A percentile compares a stretch with the other conserved stretches of the same genome.
These are phyloP conservation scores for Phylloporus scabripes DNA, from an alignment of 768 basidiomycete species.

Conservation along the genomic window DNA sequence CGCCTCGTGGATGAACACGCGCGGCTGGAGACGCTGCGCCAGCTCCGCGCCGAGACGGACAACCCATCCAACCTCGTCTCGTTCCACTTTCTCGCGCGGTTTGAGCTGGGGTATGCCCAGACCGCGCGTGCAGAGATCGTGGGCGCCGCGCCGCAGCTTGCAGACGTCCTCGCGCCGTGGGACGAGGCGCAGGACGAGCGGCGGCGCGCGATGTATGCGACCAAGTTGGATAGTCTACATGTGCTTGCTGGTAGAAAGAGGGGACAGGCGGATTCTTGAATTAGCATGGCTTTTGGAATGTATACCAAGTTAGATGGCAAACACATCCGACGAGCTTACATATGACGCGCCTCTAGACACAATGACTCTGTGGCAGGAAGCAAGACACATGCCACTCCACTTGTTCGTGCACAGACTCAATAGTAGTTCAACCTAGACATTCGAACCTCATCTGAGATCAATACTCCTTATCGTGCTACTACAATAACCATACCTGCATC, in stretches of 20 bases:
- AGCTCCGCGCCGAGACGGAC: slow-evolving; percentile 15
- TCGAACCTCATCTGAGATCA: too few species aligned
- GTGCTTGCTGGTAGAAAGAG: slow-evolving; percentile 6
- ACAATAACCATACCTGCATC: too few species aligned
- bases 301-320: not conserved
- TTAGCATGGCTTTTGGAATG: not conserved
- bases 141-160: slow-evolving; percentile 12
- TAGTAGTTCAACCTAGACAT: too few species aligned
- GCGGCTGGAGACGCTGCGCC: slow-evolving; percentile 26
- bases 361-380: too few species aligned
- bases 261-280: too few species aligned
- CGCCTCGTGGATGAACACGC: slow-evolving; percentile 36
- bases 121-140: slow-evolving; percentile 12
- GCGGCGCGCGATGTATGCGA: slow-evolving; percentile 23
- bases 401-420: too few species aligned
- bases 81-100: slow-evolving; percentile 20
- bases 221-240: slow-evolving; percentile 27
- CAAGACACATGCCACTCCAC: too few species aligned
- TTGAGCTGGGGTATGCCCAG: slow-evolving; percentile 23
- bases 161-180: slow-evolving; percentile 18
- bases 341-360: too few species aligned
- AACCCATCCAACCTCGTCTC: slow-evolving; percentile 25
- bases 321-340: too few species aligned
- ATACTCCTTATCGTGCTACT: too few species aligned
- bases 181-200: slow-evolving; percentile 25